Percentiles rank a stretch among this genome's conserved stretches.
phyloP scores from a whole-genome alignment of 2,329 filamentous ascomycete genomes.

The Diplodia corticola region DNA sequence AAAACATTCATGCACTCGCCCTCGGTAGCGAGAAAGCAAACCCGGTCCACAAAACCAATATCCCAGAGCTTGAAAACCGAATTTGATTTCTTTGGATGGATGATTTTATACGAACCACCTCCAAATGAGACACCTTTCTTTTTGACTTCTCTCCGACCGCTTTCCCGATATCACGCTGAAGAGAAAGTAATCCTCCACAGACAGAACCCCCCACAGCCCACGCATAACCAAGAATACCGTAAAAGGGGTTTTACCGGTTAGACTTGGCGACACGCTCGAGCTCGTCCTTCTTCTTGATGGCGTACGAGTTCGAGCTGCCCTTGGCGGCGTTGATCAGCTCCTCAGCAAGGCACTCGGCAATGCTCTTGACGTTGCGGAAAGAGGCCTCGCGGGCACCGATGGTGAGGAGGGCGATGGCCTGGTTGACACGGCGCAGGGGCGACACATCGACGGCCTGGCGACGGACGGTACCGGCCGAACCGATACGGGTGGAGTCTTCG shows the following conservation, averaged over 20 bases:
- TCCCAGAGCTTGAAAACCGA: constrained; percentile 19
- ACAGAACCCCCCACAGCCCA: constrained; percentile 5
- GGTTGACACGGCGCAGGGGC: constrained; percentile 98
- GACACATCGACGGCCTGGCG: constrained; percentile 99
- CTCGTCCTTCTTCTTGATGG: constrained; percentile 99
- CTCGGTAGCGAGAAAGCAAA: not conserved
- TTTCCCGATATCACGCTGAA: constrained; percentile 7
- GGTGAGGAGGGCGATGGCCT: constrained; percentile 98
- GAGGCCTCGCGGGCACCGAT: constrained; percentile 97
- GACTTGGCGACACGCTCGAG: constrained; percentile 99
- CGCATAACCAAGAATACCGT: not conserved
- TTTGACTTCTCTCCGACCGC: constrained; percentile 10
- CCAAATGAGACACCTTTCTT: constrained; percentile 3
- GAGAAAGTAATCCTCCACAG: constrained; percentile 5
- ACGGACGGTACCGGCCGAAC: constrained; percentile 98
- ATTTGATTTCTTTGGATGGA: constrained; percentile 10
- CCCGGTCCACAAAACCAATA: constrained; percentile 17
- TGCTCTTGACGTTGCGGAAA: constrained; percentile 99
- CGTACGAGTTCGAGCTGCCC: constrained; percentile 99
- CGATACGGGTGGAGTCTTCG: constrained; percentile 99
- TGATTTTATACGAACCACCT: constrained; percentile 14
- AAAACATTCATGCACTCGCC: constrained; percentile 9
- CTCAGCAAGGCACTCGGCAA: constrained; percentile 98
- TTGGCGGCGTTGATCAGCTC: constrained; percentile 99
- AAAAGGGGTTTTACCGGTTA: constrained; percentile 81